A percentile compares a stretch with the other conserved stretches of the same genome.
phyloP scores from a whole-genome alignment of 306 rosid genomes.

The Acacia confusa region DNA sequence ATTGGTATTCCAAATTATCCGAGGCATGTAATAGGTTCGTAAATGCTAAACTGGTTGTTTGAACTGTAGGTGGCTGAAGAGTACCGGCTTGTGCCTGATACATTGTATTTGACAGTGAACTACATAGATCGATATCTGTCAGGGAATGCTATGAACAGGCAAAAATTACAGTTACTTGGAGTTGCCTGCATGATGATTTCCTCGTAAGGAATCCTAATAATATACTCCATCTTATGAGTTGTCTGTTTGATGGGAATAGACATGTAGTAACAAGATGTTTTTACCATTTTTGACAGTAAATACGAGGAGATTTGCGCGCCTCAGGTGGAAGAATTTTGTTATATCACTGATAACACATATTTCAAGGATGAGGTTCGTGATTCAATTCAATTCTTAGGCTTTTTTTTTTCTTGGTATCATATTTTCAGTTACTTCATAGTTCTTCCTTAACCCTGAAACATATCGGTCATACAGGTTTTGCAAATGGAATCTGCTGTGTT shows the following conservation, averaged over 20 bases:
- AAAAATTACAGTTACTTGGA: slow-evolving; percentile 84
- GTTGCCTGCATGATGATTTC: slow-evolving; percentile 99
- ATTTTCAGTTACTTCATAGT: background rate
- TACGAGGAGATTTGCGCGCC: slow-evolving; percentile 99
- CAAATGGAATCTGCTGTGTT: slow-evolving; percentile 88
- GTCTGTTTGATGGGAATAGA: background rate
- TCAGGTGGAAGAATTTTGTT: slow-evolving; percentile 96
- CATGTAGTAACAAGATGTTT: slow-evolving; percentile 6
- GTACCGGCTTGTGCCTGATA: slow-evolving; percentile 94
- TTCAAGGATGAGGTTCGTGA: slow-evolving; percentile 84
- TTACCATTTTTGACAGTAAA: slow-evolving; percentile 55
- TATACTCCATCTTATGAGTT: background rate
- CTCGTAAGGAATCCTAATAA: slow-evolving; percentile 61
- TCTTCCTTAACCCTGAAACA: slow-evolving; percentile 17
- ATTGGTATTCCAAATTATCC: background rate
- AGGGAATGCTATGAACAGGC: slow-evolving; percentile 85
- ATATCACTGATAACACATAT: slow-evolving; percentile 92
- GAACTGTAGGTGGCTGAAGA: slow-evolving; percentile 90
- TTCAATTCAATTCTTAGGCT: background rate
- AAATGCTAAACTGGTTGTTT: slow-evolving; percentile 24
- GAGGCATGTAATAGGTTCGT: background rate
- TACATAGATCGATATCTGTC: slow-evolving; percentile 92
- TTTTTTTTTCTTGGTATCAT: background rate
- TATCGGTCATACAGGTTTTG: slow-evolving; percentile 62
- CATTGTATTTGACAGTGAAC: slow-evolving; percentile 88